phyloP scores from a whole-genome alignment of 176 grass and related monocot genomes.

The Oryza glumipatula region DNA sequence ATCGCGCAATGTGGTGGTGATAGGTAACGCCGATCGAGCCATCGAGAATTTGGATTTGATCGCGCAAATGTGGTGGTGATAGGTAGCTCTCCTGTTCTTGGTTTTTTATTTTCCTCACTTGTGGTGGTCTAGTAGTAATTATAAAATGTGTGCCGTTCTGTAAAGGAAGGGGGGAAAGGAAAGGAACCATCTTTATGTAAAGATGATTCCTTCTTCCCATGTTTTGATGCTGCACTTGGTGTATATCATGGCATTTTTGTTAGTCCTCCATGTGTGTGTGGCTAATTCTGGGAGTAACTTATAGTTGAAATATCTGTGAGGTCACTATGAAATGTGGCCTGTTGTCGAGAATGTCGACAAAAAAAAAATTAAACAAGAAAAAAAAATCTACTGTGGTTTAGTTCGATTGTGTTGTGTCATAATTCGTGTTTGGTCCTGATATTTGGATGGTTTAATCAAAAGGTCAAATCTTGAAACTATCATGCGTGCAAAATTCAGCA shows the following conservation, averaged over 20 bases:
- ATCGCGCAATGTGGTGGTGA: conserved; percentile 15
- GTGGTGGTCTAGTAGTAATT: conserved; percentile 42
- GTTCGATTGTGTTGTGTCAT: background rate
- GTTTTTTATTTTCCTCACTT: conserved; percentile 28
- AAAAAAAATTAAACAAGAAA: background rate
- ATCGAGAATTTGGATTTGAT: conserved; percentile 21
- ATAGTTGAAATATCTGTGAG: background rate
- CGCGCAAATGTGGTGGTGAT: conserved; percentile 8
- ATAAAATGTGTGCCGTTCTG: conserved; percentile 57
- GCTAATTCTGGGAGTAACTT: conserved; percentile 25
- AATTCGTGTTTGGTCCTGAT: background rate
- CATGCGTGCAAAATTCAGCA: background rate
- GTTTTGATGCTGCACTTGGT: conserved; percentile 60
- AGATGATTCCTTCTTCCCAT: conserved; percentile 54
- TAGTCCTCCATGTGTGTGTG: background rate
- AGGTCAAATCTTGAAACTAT: background rate
- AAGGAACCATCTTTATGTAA: conserved; percentile 50
- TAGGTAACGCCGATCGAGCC: conserved; percentile 52
- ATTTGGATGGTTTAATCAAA: background rate
- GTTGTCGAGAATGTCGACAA: background rate
- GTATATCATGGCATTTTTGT: conserved; percentile 37
- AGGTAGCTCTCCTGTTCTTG: conserved; percentile 38
- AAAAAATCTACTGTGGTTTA: background rate
- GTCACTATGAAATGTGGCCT: conserved; percentile 15
- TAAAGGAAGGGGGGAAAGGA: conserved; percentile 43